Evolutionary conservation across 257 asterid species (phyloP), one percentile per base, ranked within the genome.

Genomic region (Misopates orontium): DNA sequence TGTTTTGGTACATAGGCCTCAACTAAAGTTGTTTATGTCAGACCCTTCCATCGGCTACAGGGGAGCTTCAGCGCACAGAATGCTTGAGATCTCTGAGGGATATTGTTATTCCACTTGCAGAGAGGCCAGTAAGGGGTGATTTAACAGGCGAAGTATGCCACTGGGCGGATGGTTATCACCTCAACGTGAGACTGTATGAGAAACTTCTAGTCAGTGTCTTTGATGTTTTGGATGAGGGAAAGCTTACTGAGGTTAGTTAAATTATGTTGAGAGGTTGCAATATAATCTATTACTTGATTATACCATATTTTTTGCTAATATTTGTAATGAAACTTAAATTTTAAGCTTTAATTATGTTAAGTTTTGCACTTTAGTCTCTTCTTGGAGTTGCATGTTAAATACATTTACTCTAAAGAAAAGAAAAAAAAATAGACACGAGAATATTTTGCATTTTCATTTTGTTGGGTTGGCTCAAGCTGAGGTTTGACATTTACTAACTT

Each of bases 61-160:
- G 95, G 32, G 99, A 93, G 65, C 88, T 87, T 64, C 96, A 90
- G 75, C 83, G 99, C 64, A 84, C 90, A 17, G 97, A 93, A 54
- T 87, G 96, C 72, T 81, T 93, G 79, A 93, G 88, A 84, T 86
- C 95, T 25, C 74, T 93, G 66, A 84, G 87, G 77, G 97, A 93
- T 73, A 73, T 93, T 72, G 85, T 96, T 62, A 64, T 73, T 68
- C 90, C 91, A 70, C 90, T 93, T 57, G 96, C 96, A 47, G 97
- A 93, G 84, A 88, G 99, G 72, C 95, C 99, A 71, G 95, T 95
- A 56, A 86, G 97, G 71, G 97, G 99, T 65, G 99, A 93, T 76
- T 82, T 93, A 83, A 93, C 99, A 60, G 99, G 97, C 79, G 99
- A 93, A 90, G 79, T 93, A 69, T 90, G 96, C 76, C 99, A 93